Conservation (phyloP, 1,284 basidiomycete species). For the Ganoderma boninense region DNA sequence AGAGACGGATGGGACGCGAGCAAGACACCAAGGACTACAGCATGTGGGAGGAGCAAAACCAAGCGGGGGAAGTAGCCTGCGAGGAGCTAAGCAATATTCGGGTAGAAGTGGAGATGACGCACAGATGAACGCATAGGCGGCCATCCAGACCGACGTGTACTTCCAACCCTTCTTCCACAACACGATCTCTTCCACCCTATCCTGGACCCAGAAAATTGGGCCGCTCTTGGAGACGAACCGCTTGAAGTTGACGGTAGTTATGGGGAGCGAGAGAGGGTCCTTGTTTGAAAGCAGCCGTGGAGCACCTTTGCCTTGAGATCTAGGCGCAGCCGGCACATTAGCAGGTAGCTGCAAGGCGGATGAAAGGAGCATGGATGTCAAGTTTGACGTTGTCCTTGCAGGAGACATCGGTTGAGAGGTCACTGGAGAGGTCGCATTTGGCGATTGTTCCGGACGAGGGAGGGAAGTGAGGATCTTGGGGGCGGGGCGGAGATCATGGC, state of each 20-base stretch:
- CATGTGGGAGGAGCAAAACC: slow-evolving; percentile 70
- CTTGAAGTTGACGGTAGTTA: slow-evolving; percentile 76
- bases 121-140: slow-evolving; percentile 77
- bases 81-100: background rate
- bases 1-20: slow-evolving; percentile 61
- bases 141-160: slow-evolving; percentile 72
- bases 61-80: slow-evolving; percentile 75
- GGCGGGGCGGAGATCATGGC: slow-evolving; percentile 47
- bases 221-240: slow-evolving; percentile 73
- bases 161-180: slow-evolving; percentile 77
- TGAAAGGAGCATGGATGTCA: slow-evolving; percentile 44
- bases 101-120: slow-evolving; percentile 36
- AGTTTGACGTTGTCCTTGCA: slow-evolving; percentile 36
- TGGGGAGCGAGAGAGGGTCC: slow-evolving; percentile 76
- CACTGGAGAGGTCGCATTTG: slow-evolving; percentile 32
- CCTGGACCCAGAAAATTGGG: slow-evolving; percentile 81
- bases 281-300: slow-evolving; percentile 52
- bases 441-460: slow-evolving; percentile 47
- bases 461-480: slow-evolving; percentile 54
- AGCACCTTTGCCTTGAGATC: slow-evolving; percentile 35
- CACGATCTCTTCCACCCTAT: slow-evolving; percentile 76
- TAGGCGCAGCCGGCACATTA: slow-evolving; percentile 38
- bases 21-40: slow-evolving; percentile 61
- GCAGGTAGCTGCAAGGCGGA: slow-evolving; percentile 44
- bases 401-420: slow-evolving; percentile 31